Base-by-base conservation (phyloP, 495 filamentous ascomycete species). In the Niebla homalea region DNA sequence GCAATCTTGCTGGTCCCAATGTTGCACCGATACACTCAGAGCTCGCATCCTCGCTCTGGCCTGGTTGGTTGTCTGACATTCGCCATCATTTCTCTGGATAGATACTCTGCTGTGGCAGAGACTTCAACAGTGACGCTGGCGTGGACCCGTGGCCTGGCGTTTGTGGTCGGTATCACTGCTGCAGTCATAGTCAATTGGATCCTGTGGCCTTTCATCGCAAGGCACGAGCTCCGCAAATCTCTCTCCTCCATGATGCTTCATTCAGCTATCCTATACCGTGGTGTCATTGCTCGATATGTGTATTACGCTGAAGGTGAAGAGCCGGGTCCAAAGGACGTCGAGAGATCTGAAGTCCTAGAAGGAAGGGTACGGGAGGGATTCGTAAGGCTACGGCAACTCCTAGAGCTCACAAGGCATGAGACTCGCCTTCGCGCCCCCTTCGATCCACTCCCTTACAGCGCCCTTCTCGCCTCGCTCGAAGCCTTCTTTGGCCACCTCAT, bases 161-260 rank as follows among this genome's bases (percentile, higher is more conserved):
- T 79, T 53, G 60, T 76, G 2, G 51, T 74, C 32, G 76, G 76
- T 0, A 65, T 76, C 22, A 65, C 75, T 0, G 64, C 68, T 0
- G 70, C 76, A 3, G 61, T 79, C 16, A 50, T 73, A 1, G 65
- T 77, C 10, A 79, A 78, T 56, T 79, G 75, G 76, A 46, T 75
- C 7, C 62, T 79, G 18, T 79, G 76, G 76, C 76, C 76, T 37
- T 79, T 79, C 43, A 67, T 79, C 5, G 76, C 76, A 18, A 62
- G 76, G 7, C 75, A 79, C 57, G 75, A 79, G 51, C 65, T 79
- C 16, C 60, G 76, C 23, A 78, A 79, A 49, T 71, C 74, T 0
- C 48, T 77, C 5, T 69, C 74, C 7, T 53, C 67, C 7, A 78
- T 75, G 71, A 63, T 79, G 51, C 66, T 79, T 14, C 75, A 77